Evolutionary conservation across 176 grass and related monocot species (phyloP).

Genomic region (Phoenix dactylifera): DNA sequence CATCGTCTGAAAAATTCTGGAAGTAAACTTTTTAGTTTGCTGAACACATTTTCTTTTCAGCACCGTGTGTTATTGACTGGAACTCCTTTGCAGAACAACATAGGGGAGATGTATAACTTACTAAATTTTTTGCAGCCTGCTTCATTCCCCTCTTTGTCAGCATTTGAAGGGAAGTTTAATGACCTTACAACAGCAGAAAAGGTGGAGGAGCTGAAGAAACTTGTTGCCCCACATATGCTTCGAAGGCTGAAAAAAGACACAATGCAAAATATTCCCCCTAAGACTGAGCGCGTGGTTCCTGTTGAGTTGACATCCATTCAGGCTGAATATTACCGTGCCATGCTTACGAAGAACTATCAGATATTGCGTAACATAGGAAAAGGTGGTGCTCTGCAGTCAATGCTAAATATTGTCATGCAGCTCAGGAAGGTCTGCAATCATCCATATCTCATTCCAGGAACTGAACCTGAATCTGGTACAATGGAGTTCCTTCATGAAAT

Average conservation of each 20-base stretch:
- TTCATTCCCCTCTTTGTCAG: slow-evolving; percentile 86
- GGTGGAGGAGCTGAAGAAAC: slow-evolving; percentile 97
- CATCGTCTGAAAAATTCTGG: slow-evolving; percentile 95
- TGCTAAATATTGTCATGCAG: slow-evolving; percentile 99
- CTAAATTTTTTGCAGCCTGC: slow-evolving; percentile 90
- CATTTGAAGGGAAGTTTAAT: slow-evolving; percentile 96
- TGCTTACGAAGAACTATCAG: slow-evolving; percentile 97
- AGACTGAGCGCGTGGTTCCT: slow-evolving; percentile 91
- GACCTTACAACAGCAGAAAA: slow-evolving; percentile 93
- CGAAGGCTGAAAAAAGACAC: slow-evolving; percentile 89
- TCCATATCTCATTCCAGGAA: slow-evolving; percentile 97
- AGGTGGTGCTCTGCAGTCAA: slow-evolving; percentile 72
- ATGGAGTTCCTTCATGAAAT: slow-evolving; percentile 90
- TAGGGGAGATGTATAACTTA: slow-evolving; percentile 97
- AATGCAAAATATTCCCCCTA: slow-evolving; percentile 97
- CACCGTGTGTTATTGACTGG: slow-evolving; percentile 96
- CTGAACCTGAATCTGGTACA: slow-evolving; percentile 90
- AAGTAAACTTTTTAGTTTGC: slow-evolving; percentile 90
- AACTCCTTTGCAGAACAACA: slow-evolving; percentile 97
- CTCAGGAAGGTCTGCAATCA: slow-evolving; percentile 99
- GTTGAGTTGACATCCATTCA: slow-evolving; percentile 95
- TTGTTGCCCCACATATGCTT: slow-evolving; percentile 98
- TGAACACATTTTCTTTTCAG: slow-evolving; percentile 84
- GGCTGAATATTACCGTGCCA: slow-evolving; percentile 93
- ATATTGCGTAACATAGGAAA: slow-evolving; percentile 84